phyloP scores from a whole-genome alignment of 164 flowering plant species.

The Hamamelis virginiana region DNA sequence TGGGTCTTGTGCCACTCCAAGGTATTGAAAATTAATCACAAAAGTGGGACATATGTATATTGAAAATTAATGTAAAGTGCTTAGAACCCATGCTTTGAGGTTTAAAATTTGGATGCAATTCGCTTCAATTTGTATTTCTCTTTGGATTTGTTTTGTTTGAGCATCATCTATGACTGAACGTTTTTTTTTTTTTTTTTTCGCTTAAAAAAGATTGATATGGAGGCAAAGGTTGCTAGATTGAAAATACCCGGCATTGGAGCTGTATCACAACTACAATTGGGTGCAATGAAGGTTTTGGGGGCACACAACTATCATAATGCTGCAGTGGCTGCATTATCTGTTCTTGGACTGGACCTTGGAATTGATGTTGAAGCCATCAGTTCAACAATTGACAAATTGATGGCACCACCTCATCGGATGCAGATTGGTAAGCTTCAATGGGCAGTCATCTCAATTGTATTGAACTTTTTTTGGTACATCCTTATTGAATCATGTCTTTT shows the following conservation, averaged over 20 bases:
- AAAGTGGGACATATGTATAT: neutral
- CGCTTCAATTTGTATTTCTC: neutral
- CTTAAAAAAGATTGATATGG: slow-evolving; percentile 35
- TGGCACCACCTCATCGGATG: slow-evolving; percentile 42
- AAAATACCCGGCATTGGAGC: slow-evolving; percentile 32
- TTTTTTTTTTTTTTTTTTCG: too few relatives aligned
- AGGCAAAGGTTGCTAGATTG: slow-evolving; percentile 30
- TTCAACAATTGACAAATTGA: slow-evolving; percentile 28
- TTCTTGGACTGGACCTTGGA: slow-evolving; percentile 37
- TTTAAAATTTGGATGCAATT: neutral
- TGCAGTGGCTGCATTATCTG: slow-evolving; percentile 45
- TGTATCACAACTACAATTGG: slow-evolving; percentile 26
- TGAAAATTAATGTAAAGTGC: neutral
- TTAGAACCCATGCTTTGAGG: neutral
- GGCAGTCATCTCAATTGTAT: neutral
- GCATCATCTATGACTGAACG: neutral
- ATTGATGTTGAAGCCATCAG: slow-evolving; percentile 28
- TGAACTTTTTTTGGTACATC: neutral
- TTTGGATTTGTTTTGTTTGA: slow-evolving; percentile 6
- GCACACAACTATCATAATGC: slow-evolving; percentile 43
- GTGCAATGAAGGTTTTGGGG: slow-evolving; percentile 32
- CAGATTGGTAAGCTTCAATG: slow-evolving; percentile 32
- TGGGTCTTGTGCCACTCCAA: too few relatives aligned
- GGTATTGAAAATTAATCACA: too few relatives aligned
- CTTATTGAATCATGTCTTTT: too few relatives aligned